phyloP scores from a whole-genome alignment of 352 stramenopile species.

The Globisporangium canariense region DNA sequence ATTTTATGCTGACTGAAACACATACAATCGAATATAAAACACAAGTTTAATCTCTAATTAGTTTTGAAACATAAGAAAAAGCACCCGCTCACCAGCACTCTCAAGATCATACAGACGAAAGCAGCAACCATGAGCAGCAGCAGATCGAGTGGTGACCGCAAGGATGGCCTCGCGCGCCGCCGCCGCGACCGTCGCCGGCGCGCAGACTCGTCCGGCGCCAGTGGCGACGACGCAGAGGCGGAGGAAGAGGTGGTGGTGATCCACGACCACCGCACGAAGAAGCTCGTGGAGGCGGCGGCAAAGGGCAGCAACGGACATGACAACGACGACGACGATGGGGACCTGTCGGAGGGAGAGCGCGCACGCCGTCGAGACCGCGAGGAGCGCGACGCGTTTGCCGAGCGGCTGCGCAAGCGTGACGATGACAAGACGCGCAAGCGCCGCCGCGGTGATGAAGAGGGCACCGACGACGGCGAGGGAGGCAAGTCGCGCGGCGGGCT shows the following conservation, averaged over 20 bases:
- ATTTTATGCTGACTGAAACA: too few relatives aligned
- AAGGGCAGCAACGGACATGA: neutral
- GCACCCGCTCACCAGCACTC: neutral
- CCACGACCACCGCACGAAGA: conserved; percentile 43
- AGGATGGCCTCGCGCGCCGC: conserved; percentile 17
- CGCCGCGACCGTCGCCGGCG: conserved; percentile 8
- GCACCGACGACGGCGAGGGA: conserved; percentile 21
- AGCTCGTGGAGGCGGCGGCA: conserved; percentile 20
- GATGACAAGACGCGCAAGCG: conserved; percentile 69
- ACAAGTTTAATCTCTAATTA: neutral
- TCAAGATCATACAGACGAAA: neutral
- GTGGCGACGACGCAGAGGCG: neutral
- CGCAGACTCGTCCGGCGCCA: conserved; percentile 4
- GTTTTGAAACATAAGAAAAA: neutral
- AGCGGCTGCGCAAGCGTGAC: conserved; percentile 72
- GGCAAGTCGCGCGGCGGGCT: conserved; percentile 30
- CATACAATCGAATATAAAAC: neutral
- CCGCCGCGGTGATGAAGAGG: conserved; percentile 25
- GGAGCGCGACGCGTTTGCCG: conserved; percentile 81
- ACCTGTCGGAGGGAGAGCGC: conserved; percentile 37
- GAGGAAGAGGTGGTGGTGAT: conserved; percentile 33
- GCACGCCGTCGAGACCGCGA: conserved; percentile 54
- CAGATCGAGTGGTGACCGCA: conserved; percentile 15
- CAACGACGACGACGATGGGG: neutral
- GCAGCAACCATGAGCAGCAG: conserved; percentile 8